Evolutionary conservation across 2,329 filamentous ascomycete genomes (phyloP).

Genomic region (Pseudogymnoascus sp.): DNA sequence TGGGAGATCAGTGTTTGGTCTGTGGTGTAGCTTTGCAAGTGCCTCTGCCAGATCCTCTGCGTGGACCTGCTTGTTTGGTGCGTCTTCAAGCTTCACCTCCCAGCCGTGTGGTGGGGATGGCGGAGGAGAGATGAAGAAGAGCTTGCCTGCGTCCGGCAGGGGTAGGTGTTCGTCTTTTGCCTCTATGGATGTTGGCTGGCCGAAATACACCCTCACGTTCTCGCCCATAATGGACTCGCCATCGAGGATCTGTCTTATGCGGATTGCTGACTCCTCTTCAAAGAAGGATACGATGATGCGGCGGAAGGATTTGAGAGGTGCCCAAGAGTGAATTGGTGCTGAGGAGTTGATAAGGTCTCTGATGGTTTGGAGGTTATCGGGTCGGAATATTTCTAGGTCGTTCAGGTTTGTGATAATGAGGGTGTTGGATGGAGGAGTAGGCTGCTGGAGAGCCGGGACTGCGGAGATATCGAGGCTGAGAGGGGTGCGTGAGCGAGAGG

Average conservation of each 20-base stretch:
- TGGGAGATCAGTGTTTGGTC: slow-evolving; percentile 31
- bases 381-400: slow-evolving; percentile 65
- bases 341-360: slow-evolving; percentile 63
- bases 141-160: slow-evolving; percentile 63
- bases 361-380: slow-evolving; percentile 68
- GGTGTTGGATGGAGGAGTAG: slow-evolving; percentile 75
- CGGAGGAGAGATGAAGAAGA: slow-evolving; percentile 68
- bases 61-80: slow-evolving; percentile 64
- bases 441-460: slow-evolving; percentile 62
- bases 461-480: slow-evolving; percentile 69
- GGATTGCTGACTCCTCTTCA: slow-evolving; percentile 61
- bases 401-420: slow-evolving; percentile 77
- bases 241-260: slow-evolving; percentile 67
- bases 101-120: slow-evolving; percentile 63
- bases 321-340: slow-evolving; percentile 71
- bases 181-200: slow-evolving; percentile 53
- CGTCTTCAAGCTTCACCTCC: slow-evolving; percentile 62
- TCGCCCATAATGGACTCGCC: slow-evolving; percentile 67
- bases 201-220: slow-evolving; percentile 63
- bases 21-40: slow-evolving; percentile 54
- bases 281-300: slow-evolving; percentile 77
- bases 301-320: slow-evolving; percentile 74
- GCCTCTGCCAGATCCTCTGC: slow-evolving; percentile 64
- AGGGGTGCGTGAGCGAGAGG: slow-evolving; percentile 32
- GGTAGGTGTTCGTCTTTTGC: slow-evolving; percentile 51